These are phyloP conservation scores for Geotrichum histeridarum DNA, from an alignment of 1,139 yeast species.

Conservation along the genomic window DNA sequence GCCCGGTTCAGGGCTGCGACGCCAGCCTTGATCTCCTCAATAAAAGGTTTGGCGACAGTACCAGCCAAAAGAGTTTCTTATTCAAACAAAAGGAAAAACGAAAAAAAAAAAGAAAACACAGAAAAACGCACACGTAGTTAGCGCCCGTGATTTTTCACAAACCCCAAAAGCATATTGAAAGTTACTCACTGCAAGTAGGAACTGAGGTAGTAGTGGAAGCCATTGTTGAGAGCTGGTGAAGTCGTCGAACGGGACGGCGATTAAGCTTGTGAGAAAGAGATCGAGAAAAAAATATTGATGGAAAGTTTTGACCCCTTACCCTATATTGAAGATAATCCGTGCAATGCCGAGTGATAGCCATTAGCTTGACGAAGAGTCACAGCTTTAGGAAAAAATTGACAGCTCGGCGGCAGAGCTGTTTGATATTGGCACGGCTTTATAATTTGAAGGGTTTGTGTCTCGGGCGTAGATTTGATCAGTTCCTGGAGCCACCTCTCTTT, in stretches of 20 bases:
- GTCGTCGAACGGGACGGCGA: neutral
- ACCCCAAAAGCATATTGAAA: neutral
- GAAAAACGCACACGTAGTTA: neutral
- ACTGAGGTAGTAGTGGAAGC: conserved; percentile 7
- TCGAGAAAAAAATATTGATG: conserved; percentile 1
- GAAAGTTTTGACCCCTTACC: conserved; percentile 2
- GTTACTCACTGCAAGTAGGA: conserved; percentile 16
- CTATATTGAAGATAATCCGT: neutral
- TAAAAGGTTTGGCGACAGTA: conserved; percentile 74
- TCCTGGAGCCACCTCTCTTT: no score
- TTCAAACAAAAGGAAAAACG: neutral
- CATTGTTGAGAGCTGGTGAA: neutral
- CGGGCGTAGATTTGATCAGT: no score
- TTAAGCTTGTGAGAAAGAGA: neutral
- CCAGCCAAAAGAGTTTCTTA: conserved; percentile 80
- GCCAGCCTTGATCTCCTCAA: conserved; percentile 61
- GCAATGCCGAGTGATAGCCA: no score
- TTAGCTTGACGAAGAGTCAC: no score
- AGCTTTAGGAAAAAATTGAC: no score
- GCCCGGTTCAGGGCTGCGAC: conserved; percentile 48
- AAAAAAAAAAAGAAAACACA: neutral
- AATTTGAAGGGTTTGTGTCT: no score
- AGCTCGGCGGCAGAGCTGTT: no score
- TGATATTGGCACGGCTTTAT: no score
- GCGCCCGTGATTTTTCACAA: neutral